Conservation (phyloP, 805 yeast genomes). For the Wickerhamomyces kurtzmanii region DNA sequence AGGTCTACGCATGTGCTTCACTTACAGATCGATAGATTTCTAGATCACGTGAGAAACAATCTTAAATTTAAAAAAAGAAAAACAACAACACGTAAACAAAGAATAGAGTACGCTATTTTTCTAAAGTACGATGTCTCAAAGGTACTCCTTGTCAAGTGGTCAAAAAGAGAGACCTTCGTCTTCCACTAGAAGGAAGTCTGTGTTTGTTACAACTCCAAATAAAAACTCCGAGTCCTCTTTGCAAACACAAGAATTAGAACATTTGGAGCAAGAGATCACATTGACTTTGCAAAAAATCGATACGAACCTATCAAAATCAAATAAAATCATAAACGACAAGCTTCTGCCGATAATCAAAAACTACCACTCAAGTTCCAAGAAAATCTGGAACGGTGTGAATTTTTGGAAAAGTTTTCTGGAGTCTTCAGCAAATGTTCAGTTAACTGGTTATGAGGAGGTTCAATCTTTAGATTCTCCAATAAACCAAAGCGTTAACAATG, state of each 20-base stretch:
- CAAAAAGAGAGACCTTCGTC: background rate
- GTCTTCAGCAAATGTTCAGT: slow-evolving; percentile 57
- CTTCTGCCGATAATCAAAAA: slow-evolving; percentile 58
- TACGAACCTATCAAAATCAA: slow-evolving; percentile 58
- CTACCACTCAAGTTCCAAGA: slow-evolving; percentile 47
- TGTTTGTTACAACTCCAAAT: slow-evolving; percentile 10
- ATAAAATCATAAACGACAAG: slow-evolving; percentile 54
- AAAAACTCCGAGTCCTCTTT: slow-evolving; percentile 11
- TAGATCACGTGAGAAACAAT: too few relatives aligned
- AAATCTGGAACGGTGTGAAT: slow-evolving; percentile 55
- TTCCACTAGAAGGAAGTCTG: slow-evolving; percentile 13
- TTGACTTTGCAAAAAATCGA: slow-evolving; percentile 72
- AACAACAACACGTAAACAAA: too few relatives aligned
- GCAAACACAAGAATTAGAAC: slow-evolving; percentile 34
- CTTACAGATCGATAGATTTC: too few relatives aligned
- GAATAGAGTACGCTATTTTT: background rate
- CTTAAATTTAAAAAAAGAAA: too few relatives aligned
- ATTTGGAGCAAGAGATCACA: slow-evolving; percentile 73
- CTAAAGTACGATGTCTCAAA: slow-evolving; percentile 10
- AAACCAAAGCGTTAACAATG: slow-evolving; percentile 1
- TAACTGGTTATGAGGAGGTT: slow-evolving; percentile 39
- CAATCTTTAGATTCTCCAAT: slow-evolving; percentile 4
- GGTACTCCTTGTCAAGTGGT: slow-evolving; percentile 5
- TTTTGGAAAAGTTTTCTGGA: slow-evolving; percentile 79
- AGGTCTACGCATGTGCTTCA: too few relatives aligned